Conservation (phyloP, 2,329 filamentous ascomycete genomes). For the Trichoderma aggressivum region DNA sequence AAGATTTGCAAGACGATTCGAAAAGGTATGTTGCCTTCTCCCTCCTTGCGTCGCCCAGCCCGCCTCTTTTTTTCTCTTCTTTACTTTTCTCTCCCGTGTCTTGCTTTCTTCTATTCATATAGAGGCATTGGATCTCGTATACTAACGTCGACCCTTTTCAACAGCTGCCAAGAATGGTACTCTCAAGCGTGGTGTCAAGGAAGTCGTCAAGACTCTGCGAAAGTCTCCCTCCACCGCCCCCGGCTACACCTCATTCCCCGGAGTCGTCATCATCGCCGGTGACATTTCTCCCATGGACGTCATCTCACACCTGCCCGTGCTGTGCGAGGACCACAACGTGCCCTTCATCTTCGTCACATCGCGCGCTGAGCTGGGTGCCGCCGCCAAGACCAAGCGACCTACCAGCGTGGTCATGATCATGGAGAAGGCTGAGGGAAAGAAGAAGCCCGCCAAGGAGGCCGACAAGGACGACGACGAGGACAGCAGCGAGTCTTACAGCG, state of each 20-base stretch:
- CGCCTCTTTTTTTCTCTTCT: background rate
- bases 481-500: conserved; percentile 58
- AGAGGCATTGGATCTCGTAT: background rate
- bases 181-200: conserved; percentile 96
- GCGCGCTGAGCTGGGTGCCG: conserved; percentile 88
- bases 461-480: conserved; percentile 47
- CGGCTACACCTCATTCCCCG: conserved; percentile 60
- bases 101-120: background rate
- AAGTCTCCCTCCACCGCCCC: conserved; percentile 75
- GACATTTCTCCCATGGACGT: conserved; percentile 99
- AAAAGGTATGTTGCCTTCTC: conserved; percentile 45
- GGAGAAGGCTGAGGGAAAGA: conserved; percentile 51
- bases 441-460: conserved; percentile 42
- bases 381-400: conserved; percentile 90
- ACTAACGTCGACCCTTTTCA: background rate
- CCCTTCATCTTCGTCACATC: conserved; percentile 95
- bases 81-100: background rate
- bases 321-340: conserved; percentile 97
- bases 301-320: conserved; percentile 94
- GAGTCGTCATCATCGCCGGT: conserved; percentile 86
- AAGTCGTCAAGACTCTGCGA: conserved; percentile 96
- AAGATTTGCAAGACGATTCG: conserved; percentile 56
- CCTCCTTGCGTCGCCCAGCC: background rate
- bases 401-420: conserved; percentile 93
- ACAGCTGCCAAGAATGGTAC: conserved; percentile 91